Percentiles rank a stretch among this genome's conserved stretches.
Conservation (phyloP, 768 basidiomycete genomes). For the Roridomyces roridus region DNA sequence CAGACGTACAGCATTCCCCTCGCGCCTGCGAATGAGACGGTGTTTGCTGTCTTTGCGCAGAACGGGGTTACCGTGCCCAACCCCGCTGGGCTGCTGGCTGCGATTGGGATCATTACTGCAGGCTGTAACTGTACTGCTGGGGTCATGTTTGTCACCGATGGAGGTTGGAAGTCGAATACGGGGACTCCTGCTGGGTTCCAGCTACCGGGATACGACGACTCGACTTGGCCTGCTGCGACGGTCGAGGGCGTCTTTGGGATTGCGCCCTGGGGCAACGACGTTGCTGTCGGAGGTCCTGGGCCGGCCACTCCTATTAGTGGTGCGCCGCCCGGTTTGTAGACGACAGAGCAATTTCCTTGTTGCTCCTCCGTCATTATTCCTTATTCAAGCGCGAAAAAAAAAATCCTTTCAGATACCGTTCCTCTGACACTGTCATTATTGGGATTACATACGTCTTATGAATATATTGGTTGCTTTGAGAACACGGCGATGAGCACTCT, state of each 20-base stretch:
- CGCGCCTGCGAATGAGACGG: slow-evolving; percentile 17
- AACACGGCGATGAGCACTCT: no score
- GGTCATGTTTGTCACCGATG: slow-evolving; percentile 26
- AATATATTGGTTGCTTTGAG: no score
- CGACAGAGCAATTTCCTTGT: no score
- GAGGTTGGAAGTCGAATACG: slow-evolving; percentile 31
- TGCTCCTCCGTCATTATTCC: no score
- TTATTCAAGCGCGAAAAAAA: no score
- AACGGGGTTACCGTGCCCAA: slow-evolving; percentile 9
- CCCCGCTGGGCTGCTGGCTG: slow-evolving; percentile 29
- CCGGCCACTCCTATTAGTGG: slow-evolving; percentile 1
- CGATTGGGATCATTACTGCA: slow-evolving; percentile 24
- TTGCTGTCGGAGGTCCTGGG: neutral
- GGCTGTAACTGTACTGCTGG: slow-evolving; percentile 24
- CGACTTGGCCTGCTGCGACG: slow-evolving; percentile 28
- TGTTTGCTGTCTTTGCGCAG: slow-evolving; percentile 24
- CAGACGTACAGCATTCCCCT: slow-evolving; percentile 22
- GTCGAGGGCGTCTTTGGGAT: slow-evolving; percentile 30
- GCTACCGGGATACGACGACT: slow-evolving; percentile 25
- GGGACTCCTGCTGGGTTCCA: slow-evolving; percentile 19
- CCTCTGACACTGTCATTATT: no score
- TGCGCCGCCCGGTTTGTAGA: neutral
- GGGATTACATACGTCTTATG: no score
- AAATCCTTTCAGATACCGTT: no score
- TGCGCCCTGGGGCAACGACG: slow-evolving; percentile 30